Evolutionary conservation across 805 yeast species (phyloP), one percentile per base, ranked within the genome.

Genomic region (Hanseniaspora meyeri): DNA sequence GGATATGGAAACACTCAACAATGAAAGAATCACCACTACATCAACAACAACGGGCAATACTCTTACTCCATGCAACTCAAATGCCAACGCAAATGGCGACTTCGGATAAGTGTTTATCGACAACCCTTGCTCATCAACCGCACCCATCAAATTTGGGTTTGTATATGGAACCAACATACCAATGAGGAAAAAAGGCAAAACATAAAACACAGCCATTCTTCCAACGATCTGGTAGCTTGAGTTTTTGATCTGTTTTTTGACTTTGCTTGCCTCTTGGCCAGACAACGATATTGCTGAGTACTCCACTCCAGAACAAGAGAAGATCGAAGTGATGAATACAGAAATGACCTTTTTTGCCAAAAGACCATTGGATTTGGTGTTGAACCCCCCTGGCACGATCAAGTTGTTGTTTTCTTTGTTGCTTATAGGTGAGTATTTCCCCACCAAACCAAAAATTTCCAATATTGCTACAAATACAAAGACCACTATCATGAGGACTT

Each of bases 141-240:
- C 70, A 49, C 72, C 73, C 53, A 74, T 63, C 56, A 75, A 65
- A 37, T 76, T 68, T 1, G 66, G 62, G 59, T 79, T 77, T 58
- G 72, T 72, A 65, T 75, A 83, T 16, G 91, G 90, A n/a, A 87
- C 93, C 58, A 87, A 72, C 62, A 84, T 79, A 38, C 89, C 83
- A 63, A 74, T 80, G 59, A 77, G 72, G 52, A 68, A 79, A 63
- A 70, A 77, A 55, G 83, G 55, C 2, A 34, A 16, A 11, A 56
- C 19, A 16, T 40, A 49, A 19, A 56, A 50, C 7, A 43, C 27
- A 1, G 50, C 7, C 43, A 50, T 45, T 40, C 58, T 56, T 16
- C n/a, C 34, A 34, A 56, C 39, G 3, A 56, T 39, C 19, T 50
- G 58, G 14, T 24, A 38, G 17, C 58, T 46, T 14, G 49, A 19